phyloP scores from a whole-genome alignment of 202 grass and related monocot genomes.

The Carex arenaria region DNA sequence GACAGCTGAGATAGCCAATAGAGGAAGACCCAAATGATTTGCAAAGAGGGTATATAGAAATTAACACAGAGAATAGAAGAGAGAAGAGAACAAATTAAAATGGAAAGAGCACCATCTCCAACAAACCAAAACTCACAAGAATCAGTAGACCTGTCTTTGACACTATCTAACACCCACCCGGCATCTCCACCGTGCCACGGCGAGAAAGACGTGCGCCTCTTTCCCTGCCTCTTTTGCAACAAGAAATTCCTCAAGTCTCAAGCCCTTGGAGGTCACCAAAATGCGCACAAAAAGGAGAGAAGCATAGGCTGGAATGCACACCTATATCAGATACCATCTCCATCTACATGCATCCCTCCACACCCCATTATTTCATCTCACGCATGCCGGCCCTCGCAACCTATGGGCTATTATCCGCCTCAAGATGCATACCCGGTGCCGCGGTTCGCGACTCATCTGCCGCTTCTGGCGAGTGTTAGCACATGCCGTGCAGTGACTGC shows the following conservation, averaged over 20 bases:
- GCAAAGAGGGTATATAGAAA: background rate
- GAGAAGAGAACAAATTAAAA: background rate
- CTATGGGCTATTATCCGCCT: slow-evolving; percentile 35
- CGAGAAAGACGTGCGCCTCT: slow-evolving; percentile 31
- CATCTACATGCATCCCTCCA: background rate
- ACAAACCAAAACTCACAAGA: slow-evolving; percentile 10
- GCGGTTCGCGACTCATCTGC: slow-evolving; percentile 14
- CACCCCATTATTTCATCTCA: slow-evolving; percentile 16
- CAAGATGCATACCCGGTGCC: background rate
- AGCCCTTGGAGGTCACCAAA: slow-evolving; percentile 42
- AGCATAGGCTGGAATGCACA: slow-evolving; percentile 49
- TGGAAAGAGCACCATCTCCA: background rate
- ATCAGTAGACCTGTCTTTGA: slow-evolving; percentile 32
- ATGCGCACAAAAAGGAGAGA: slow-evolving; percentile 44
- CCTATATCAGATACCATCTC: slow-evolving; percentile 33
- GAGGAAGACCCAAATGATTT: background rate
- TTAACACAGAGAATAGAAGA: background rate
- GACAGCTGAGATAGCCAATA: background rate
- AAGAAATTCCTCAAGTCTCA: slow-evolving; percentile 50
- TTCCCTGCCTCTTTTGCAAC: slow-evolving; percentile 47
- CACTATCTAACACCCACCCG: background rate
- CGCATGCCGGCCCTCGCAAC: slow-evolving; percentile 19
- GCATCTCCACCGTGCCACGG: background rate
- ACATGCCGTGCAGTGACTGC: slow-evolving; percentile 17
- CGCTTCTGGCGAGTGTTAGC: slow-evolving; percentile 11